Conservation (phyloP, 2,329 filamentous ascomycete genomes). For the Colletotrichum caudatum region DNA sequence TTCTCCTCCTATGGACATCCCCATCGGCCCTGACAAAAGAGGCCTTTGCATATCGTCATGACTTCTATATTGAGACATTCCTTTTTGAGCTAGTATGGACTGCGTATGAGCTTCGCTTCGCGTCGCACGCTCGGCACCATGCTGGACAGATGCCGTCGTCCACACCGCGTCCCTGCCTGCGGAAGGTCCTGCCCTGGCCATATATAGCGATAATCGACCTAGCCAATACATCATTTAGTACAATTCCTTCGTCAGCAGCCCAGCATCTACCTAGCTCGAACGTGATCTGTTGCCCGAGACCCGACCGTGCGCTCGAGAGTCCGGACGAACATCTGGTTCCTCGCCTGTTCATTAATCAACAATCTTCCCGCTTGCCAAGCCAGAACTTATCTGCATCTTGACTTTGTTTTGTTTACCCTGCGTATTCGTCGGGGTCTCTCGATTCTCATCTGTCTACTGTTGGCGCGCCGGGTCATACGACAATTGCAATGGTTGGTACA, state of each 20-base stretch:
- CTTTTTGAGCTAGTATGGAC: constrained; percentile 1
- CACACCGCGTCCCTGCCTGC: constrained; percentile 1
- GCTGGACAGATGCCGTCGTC: neutral
- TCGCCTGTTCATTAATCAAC: constrained; percentile 18
- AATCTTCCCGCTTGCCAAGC: constrained; percentile 16
- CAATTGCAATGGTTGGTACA: constrained; percentile 21
- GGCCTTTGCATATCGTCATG: constrained; percentile 8
- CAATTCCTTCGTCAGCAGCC: neutral
- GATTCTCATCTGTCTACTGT: neutral
- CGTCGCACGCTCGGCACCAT: constrained; percentile 12
- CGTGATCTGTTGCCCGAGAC: constrained; percentile 25
- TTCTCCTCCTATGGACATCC: constrained; percentile 39
- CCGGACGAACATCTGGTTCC: constrained; percentile 30
- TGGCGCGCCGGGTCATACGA: neutral
- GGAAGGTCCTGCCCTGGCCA: neutral
- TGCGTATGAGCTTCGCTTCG: constrained; percentile 1
- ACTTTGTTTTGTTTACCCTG: constrained; percentile 12
- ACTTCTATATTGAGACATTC: constrained; percentile 16
- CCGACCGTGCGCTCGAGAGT: constrained; percentile 27
- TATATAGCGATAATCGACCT: constrained; percentile 26
- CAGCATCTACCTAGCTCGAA: constrained; percentile 9
- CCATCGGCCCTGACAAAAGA: constrained; percentile 30
- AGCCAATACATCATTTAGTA: neutral
- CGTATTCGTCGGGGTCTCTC: neutral
- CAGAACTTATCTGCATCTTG: neutral